phyloP scores from a whole-genome alignment of 805 yeast species.

The Kodamaea kaohsiungensis region DNA sequence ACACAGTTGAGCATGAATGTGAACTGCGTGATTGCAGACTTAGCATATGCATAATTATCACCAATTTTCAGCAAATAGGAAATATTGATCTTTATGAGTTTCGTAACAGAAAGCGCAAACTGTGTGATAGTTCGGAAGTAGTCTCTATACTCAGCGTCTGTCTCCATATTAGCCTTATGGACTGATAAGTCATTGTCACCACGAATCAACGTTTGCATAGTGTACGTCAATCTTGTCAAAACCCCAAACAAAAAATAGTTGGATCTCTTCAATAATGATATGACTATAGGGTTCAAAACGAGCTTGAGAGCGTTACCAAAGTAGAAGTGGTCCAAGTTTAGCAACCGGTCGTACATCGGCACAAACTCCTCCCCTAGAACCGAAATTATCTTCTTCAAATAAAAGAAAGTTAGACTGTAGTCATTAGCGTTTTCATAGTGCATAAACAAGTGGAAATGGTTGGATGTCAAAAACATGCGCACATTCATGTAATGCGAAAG shows the following conservation, averaged over 20 bases:
- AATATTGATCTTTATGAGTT: slow-evolving; percentile 5
- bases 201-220: slow-evolving; percentile 9
- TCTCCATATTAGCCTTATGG: slow-evolving; percentile 9
- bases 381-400: slow-evolving; percentile 16
- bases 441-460: slow-evolving; percentile 19
- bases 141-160: slow-evolving; percentile 2
- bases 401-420: slow-evolving; percentile 17
- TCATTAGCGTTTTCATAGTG: slow-evolving; percentile 17
- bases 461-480: slow-evolving; percentile 15
- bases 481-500: slow-evolving; percentile 14
- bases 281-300: slow-evolving; percentile 40
- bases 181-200: slow-evolving; percentile 9
- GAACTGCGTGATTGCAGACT: not conserved
- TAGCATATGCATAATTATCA: slow-evolving; percentile 6
- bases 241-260: slow-evolving; percentile 7
- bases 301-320: slow-evolving; percentile 44
- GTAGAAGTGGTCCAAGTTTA: slow-evolving; percentile 30
- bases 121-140: slow-evolving; percentile 5
- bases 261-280: slow-evolving; percentile 11
- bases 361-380: slow-evolving; percentile 30
- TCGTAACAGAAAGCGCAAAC: slow-evolving; percentile 4
- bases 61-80: slow-evolving; percentile 5
- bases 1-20: slow-evolving; percentile 7
- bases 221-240: slow-evolving; percentile 9
- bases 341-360: slow-evolving; percentile 36